Percentiles rank a stretch among this genome's conserved stretches.
Conservation (phyloP, 2,329 filamentous ascomycete genomes). For the Alternaria sp. region DNA sequence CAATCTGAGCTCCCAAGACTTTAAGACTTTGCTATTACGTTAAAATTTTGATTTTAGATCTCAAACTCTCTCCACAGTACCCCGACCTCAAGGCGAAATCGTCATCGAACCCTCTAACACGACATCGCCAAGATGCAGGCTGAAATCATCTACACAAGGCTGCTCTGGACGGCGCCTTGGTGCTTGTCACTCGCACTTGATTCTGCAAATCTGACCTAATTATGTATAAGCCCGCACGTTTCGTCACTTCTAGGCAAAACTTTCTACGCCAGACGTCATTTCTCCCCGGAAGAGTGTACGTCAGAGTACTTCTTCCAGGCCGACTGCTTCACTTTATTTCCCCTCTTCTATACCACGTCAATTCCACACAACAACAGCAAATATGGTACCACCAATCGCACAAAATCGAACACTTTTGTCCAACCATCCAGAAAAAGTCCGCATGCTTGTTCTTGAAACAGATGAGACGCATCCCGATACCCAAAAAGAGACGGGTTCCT, state of each 20-base stretch:
- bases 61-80: slow-evolving; percentile 8
- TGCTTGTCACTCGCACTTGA: slow-evolving; percentile 2
- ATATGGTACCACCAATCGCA: slow-evolving; percentile 38
- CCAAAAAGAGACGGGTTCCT: slow-evolving; percentile 59
- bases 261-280: slow-evolving; percentile 16
- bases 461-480: slow-evolving; percentile 65
- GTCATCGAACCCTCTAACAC: slow-evolving; percentile 29
- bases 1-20: slow-evolving; percentile 25
- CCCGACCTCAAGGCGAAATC: slow-evolving; percentile 16
- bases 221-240: slow-evolving; percentile 25
- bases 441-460: slow-evolving; percentile 66
- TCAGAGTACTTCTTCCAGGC: background rate
- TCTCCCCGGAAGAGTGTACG: slow-evolving; percentile 1
- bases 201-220: slow-evolving; percentile 10
- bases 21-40: slow-evolving; percentile 33
- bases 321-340: background rate
- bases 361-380: slow-evolving; percentile 9
- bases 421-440: slow-evolving; percentile 47
- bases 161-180: slow-evolving; percentile 19
- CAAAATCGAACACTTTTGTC: slow-evolving; percentile 31
- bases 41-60: slow-evolving; percentile 15
- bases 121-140: slow-evolving; percentile 27
- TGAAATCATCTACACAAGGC: slow-evolving; percentile 20
- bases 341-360: background rate
- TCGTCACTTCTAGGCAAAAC: slow-evolving; percentile 18